Evolutionary conservation across 169 alveolate genomes (phyloP).

Genomic region (Amoebophrya sp.): DNA sequence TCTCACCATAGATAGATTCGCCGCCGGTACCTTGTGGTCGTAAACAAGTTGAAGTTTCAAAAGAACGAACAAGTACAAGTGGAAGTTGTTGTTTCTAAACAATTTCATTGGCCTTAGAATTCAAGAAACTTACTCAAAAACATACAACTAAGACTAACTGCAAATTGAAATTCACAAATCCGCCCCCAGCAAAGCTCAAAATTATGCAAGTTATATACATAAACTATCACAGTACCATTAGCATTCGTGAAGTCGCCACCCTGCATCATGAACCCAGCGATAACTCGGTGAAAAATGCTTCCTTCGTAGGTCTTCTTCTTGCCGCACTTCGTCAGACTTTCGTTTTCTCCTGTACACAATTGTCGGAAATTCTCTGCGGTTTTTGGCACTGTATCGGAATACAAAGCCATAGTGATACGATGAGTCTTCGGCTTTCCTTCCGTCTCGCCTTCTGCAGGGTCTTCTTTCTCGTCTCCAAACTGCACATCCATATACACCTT

Average conservation of each 20-base stretch:
- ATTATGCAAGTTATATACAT: too few relatives aligned
- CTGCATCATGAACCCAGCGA: conserved; percentile 87
- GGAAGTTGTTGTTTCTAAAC: background rate
- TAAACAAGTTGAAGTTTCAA: too few relatives aligned
- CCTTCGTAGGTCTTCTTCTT: conserved; percentile 52
- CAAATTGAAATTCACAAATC: too few relatives aligned
- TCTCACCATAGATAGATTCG: conserved; percentile 77
- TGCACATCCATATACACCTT: background rate
- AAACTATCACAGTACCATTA: background rate
- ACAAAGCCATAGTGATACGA: conserved; percentile 66
- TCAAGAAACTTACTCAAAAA: too few relatives aligned
- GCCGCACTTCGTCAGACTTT: background rate
- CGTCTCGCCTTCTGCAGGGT: too few relatives aligned
- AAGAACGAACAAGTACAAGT: too few relatives aligned
- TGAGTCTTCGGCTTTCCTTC: too few relatives aligned
- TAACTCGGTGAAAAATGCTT: conserved; percentile 82
- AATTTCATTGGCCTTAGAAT: background rate
- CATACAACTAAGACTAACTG: too few relatives aligned
- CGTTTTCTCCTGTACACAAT: conserved; percentile 79
- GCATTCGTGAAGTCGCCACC: conserved; percentile 65
- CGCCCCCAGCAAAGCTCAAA: background rate
- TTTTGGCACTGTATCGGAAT: conserved; percentile 65
- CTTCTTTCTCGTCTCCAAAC: background rate
- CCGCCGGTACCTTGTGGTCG: conserved; percentile 49
- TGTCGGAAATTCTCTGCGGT: conserved; percentile 79